Base-by-base conservation (phyloP, 306 rosid genomes). In the Pyrus pyrifolia region DNA sequence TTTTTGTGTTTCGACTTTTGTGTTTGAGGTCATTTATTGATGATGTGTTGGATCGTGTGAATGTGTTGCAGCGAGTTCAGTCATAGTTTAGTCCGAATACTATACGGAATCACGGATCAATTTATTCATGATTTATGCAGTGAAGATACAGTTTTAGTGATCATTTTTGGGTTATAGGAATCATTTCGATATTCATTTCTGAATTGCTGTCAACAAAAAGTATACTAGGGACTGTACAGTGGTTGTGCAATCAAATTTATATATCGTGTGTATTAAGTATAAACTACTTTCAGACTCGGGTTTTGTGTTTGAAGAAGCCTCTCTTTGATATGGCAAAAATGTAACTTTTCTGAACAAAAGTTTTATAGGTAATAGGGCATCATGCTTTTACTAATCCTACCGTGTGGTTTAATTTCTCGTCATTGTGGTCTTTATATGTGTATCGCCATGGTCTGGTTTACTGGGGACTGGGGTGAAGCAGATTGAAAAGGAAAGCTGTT, bases 361-460 rank as follows among this genome's bases (percentile, higher is more conserved):
- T 22, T 38, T 23, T 27, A 14, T 58, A 2, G 67, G 46, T 33
- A 19, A 5, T 30, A 40, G 57, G 17, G 55, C 53, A 4, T 18
- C 14, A 40, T 19, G 55, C n/a, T 30, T 38, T 22, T 67, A 15
- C 53, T 33, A 67, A 72, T 67, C 31, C 42, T 57, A 60, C 44
- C 45, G n/a, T 38, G 13, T 35, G 12, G 23, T 45, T 63, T 4
- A 8, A 6, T 29, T 58, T 44, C 8, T 19, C 5, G 40, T 64
- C n/a, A 9, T 51, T 44, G 45, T 46, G 22, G 49, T 63, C 60
- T 31, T 15, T 49, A 6, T 52, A 22, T 52, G 44, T 27, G 45
- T 79, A 23, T 42, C 4, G 3, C 65, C 31, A 65, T 23, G 55
- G 71, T 61, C 68, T 66, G 74, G 74, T 30, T 65, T 79, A 57